Percentiles rank a stretch among this genome's conserved stretches.
phyloP scores from a whole-genome alignment of 208 protist genomes.

The Crithidia acanthocephali region DNA sequence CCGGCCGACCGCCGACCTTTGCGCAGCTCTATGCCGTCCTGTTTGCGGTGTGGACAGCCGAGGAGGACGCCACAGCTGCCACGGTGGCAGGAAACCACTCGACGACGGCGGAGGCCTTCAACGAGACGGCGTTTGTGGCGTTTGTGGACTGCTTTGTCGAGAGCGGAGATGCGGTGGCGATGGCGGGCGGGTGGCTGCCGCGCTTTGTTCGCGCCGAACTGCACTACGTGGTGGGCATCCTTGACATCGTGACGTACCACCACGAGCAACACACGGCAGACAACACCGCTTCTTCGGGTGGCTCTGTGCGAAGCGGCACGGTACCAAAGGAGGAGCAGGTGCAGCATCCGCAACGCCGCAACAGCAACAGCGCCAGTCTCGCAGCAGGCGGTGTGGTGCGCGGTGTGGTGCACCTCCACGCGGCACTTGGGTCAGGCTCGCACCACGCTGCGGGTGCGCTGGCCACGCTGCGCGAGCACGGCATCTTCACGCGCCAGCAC shows the following conservation, averaged over 20 bases:
- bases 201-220: conserved; percentile 33
- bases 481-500: conserved; percentile 57
- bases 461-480: conserved; percentile 69
- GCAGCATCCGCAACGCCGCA: too few species aligned
- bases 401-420: conserved; percentile 39
- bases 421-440: conserved; percentile 57
- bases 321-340: too few species aligned
- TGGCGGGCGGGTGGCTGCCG: conserved; percentile 15
- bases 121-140: conserved; percentile 16
- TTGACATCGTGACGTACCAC: conserved; percentile 16
- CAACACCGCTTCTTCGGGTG: too few species aligned
- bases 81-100: not conserved
- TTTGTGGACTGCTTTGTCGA: conserved; percentile 21
- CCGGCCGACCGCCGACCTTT: conserved; percentile 31
- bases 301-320: too few species aligned
- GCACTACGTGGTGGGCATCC: conserved; percentile 29
- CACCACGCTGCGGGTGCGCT: conserved; percentile 52
- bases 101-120: not conserved
- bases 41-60: conserved; percentile 22
- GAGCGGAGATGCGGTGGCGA: conserved; percentile 10
- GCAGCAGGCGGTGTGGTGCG: conserved; percentile 2
- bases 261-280: too few species aligned
- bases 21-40: conserved; percentile 42
- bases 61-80: not conserved
- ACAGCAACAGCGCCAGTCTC: not conserved